phyloP scores from a whole-genome alignment of 2,329 filamentous ascomycete genomes.

The Endocalyx cinctus region DNA sequence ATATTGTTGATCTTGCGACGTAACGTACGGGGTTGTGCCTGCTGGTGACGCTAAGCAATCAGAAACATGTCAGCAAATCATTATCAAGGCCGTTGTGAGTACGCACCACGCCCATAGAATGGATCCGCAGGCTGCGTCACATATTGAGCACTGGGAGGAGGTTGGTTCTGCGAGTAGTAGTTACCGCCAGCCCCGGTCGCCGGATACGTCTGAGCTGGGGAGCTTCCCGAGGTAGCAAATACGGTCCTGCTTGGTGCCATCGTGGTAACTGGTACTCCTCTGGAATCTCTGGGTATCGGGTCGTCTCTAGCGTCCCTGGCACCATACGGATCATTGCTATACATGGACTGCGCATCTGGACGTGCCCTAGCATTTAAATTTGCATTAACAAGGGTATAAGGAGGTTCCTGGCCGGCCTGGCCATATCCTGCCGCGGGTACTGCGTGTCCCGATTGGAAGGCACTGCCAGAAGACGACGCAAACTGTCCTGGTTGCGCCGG shows the following conservation, averaged over 20 bases:
- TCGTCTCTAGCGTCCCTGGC: conserved; percentile 15
- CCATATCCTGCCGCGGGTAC: conserved; percentile 22
- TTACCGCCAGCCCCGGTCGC: conserved; percentile 18
- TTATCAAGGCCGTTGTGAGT: conserved; percentile 30
- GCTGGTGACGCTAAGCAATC: conserved; percentile 50
- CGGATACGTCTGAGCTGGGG: conserved; percentile 22
- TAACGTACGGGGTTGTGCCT: conserved; percentile 38
- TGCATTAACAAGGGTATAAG: conserved; percentile 25
- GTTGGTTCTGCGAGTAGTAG: conserved; percentile 30
- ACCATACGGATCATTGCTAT: conserved; percentile 23
- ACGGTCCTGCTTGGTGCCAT: conserved; percentile 25
- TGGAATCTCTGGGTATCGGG: conserved; percentile 15
- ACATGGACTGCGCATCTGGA: conserved; percentile 17
- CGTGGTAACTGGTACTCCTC: conserved; percentile 25
- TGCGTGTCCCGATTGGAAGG: conserved; percentile 16
- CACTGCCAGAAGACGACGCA: conserved; percentile 19
- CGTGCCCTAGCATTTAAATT: conserved; percentile 16
- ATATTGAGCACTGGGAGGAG: conserved; percentile 29
- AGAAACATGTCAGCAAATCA: conserved; percentile 27
- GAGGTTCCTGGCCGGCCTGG: conserved; percentile 22
- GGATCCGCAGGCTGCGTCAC: conserved; percentile 45
- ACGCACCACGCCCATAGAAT: conserved; percentile 59
- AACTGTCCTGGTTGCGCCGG: conserved; percentile 23
- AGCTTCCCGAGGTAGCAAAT: conserved; percentile 26
- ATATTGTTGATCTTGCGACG: conserved; percentile 47